Evolutionary conservation across 805 yeast species (phyloP), one percentile per base, ranked within the genome.

Genomic region (Teunomyces funiuensis): DNA sequence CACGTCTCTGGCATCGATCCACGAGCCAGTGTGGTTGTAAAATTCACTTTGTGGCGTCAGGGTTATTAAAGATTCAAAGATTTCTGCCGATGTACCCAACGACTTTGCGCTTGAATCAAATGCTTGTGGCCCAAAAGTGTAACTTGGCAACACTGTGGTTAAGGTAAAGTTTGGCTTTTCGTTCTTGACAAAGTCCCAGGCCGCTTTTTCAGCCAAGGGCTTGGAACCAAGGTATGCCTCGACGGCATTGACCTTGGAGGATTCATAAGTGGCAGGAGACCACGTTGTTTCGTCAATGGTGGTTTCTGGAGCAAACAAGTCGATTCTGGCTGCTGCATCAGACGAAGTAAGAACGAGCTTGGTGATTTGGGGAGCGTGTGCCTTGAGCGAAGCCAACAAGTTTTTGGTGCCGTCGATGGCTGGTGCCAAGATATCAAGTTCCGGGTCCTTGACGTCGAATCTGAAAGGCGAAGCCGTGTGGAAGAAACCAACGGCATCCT

Each of bases 341-440:
- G 79, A 73, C 3, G 79, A 79, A 0, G 85, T 80, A n/a, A 76
- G 47, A 16, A 80, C 80, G 25, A 80, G 74, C 33, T 71, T 64
- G 37, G 68, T 68, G 23, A 76, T 70, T 41, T 70, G 65, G 7
- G 75, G 69, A 14, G 76, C 80, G 47, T 60, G 67, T 20, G 56
- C 51, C 48, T 65, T 61, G 39, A 75, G 64, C 3, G 79, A 67
- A 11, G 61, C 55, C 53, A 80, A 63, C 42, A 78, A 64, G 47
- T 73, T 71, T 38, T 57, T 58, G 6, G 83, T 77, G 37, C 85
- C 85, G 31, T 69, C 57, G n/a, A 77, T 69, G 3, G 86, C 85
- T 8, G 86, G 85, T 10, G 60, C 57, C 18, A 79, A 54, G 49
- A 76, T 65, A 33, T 72, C 80, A 25, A 67, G 66, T 48, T 79